Evolutionary conservation across 1,284 basidiomycete species (phyloP), one percentile per base, ranked within the genome.

Genomic region (Rhodotorula glutinis): DNA sequence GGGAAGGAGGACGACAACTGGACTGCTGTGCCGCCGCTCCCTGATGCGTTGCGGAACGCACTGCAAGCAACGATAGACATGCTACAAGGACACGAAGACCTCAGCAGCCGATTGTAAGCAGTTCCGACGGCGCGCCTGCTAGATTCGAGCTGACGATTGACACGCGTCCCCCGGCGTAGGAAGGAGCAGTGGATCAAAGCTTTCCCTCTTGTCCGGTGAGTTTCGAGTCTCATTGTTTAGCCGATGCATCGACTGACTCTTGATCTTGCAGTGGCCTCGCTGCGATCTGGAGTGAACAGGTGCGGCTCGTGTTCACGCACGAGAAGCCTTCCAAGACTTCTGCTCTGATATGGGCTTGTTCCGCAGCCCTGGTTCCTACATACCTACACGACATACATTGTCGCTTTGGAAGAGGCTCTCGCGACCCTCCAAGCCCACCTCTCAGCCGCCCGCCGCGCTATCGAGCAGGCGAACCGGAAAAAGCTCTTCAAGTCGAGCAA

Each of bases 281-380:
- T 46, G 92, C 95, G 75, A 90, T 96, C 19, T 97, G 96, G 79
- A 89, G 92, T 44, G 86, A 89, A 19, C 92, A 92, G 79, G 93
- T 94, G 76, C 80, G 90, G n/a, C n/a, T n/a, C n/a, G n/a, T n/a
- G n/a, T n/a, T n/a, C n/a, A n/a, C n/a, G n/a, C n/a, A n/a, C n/a
- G n/a, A n/a, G n/a, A n/a, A n/a, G n/a, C n/a, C n/a, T n/a, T n/a
- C n/a, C n/a, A n/a, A n/a, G n/a, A n/a, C n/a, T n/a, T n/a, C n/a
- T n/a, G n/a, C n/a, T n/a, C n/a, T n/a, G n/a, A n/a, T n/a, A n/a
- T n/a, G n/a, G n/a, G 25, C 30, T 23, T 44, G 57, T 62, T 54
- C 33, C 57, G 3, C 77, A 96, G 92, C 90, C 91, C 11, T 89
- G 92, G 78, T 91, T 97, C 62, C 86, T 97, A 65, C 85, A 89